phyloP scores from a whole-genome alignment of 2,329 filamentous ascomycete genomes.

The Clarireedia sp. region DNA sequence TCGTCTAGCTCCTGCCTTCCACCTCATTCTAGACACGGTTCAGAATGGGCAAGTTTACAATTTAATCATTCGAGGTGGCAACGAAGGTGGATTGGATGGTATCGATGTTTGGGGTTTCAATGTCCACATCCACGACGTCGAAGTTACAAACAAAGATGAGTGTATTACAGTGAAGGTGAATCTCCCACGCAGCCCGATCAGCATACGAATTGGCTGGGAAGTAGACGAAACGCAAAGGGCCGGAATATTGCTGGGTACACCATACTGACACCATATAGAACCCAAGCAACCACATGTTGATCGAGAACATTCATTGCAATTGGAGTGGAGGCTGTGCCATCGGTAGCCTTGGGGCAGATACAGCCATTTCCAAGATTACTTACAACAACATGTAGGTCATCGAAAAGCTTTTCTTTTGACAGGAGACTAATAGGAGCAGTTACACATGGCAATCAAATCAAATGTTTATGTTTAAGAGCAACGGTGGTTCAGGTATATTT shows the following conservation, averaged over 20 bases:
- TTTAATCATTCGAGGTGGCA: constrained; percentile 44
- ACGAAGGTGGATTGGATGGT: constrained; percentile 46
- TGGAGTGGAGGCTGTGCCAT: constrained; percentile 51
- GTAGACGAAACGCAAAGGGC: too few species aligned
- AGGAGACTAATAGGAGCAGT: constrained; percentile 13
- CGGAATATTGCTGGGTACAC: background rate
- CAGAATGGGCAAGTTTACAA: constrained; percentile 47
- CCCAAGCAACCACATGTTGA: constrained; percentile 37
- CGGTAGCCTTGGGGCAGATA: constrained; percentile 44
- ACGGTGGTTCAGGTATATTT: constrained; percentile 37
- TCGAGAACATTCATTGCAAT: constrained; percentile 56
- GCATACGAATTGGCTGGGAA: too few species aligned
- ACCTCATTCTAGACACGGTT: constrained; percentile 34
- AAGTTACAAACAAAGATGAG: constrained; percentile 56
- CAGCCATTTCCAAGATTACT: constrained; percentile 42
- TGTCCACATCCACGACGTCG: constrained; percentile 50
- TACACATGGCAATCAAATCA: constrained; percentile 37
- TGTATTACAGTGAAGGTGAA: constrained; percentile 46
- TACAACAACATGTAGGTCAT: constrained; percentile 51
- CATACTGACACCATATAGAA: constrained; percentile 2
- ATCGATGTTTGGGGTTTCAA: constrained; percentile 47
- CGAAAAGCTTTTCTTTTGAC: constrained; percentile 14
- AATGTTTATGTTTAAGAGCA: constrained; percentile 56
- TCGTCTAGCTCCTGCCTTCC: constrained; percentile 1
- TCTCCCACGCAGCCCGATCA: constrained; percentile 18